Conservation (phyloP, 148 eudicot genomes). For the Cornus suecica region DNA sequence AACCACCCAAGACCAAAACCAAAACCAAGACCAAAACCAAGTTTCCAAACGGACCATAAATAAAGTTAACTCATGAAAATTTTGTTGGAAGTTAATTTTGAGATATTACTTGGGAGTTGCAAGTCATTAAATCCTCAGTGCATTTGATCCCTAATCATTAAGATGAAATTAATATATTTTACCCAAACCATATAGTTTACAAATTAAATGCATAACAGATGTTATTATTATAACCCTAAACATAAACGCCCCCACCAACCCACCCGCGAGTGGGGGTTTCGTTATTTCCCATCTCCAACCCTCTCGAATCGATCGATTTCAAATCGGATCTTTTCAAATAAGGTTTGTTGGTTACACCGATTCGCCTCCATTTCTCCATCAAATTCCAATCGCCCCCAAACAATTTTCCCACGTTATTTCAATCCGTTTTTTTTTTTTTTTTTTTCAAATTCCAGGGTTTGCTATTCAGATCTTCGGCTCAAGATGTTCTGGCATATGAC, state of each 20-base stretch:
- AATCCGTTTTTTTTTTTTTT: too few relatives aligned
- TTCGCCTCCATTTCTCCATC: background rate
- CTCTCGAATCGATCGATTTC: conserved; percentile 6
- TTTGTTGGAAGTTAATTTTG: too few relatives aligned
- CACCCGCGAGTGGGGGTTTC: conserved; percentile 8
- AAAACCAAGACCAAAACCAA: too few relatives aligned
- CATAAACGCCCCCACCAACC: background rate
- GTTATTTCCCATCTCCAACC: background rate
- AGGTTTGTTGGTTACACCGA: background rate
- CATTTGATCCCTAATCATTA: too few relatives aligned
- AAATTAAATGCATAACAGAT: too few relatives aligned
- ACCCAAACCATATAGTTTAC: too few relatives aligned
- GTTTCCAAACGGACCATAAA: too few relatives aligned
- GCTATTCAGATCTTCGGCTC: conserved; percentile 14
- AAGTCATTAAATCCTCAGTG: too few relatives aligned
- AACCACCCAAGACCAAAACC: too few relatives aligned
- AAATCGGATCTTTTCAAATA: background rate
- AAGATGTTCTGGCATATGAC: conserved; percentile 96
- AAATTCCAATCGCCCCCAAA: background rate
- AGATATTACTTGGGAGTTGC: too few relatives aligned
- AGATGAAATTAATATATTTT: too few relatives aligned
- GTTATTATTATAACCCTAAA: background rate
- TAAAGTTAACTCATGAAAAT: too few relatives aligned
- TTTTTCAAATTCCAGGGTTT: background rate
- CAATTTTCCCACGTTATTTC: background rate